These are phyloP conservation scores for Porpolomopsis calyptriformis DNA, from an alignment of 768 basidiomycete species.

Conservation along the genomic window DNA sequence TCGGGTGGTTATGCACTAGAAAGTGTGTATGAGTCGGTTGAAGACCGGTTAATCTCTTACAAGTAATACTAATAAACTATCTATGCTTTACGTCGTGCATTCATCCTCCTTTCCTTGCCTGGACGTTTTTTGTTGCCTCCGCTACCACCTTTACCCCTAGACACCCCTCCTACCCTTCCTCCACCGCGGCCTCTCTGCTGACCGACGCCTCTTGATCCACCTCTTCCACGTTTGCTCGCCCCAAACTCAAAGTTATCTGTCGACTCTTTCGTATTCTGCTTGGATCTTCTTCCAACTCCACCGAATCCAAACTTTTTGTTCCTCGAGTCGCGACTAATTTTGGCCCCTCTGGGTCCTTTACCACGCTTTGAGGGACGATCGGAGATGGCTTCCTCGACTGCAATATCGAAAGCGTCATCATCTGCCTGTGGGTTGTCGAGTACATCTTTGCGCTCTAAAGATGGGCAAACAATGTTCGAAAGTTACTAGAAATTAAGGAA, in stretches of 20 bases:
- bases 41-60: too few species aligned
- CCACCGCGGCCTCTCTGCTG: constrained; percentile 22
- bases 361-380: constrained; percentile 50
- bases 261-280: constrained; percentile 73
- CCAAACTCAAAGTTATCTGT: constrained; percentile 61
- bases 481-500: not conserved
- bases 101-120: constrained; percentile 48
- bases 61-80: too few species aligned
- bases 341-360: constrained; percentile 20
- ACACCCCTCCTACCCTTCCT: constrained; percentile 22
- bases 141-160: constrained; percentile 15
- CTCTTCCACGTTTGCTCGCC: constrained; percentile 25
- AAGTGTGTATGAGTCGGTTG: too few species aligned
- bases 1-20: constrained; percentile 20
- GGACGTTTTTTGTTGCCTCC: constrained; percentile 36
- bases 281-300: constrained; percentile 54
- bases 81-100: constrained; percentile 30
- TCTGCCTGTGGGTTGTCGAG: constrained; percentile 52
- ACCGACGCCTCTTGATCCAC: constrained; percentile 21
- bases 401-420: constrained; percentile 75
- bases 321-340: constrained; percentile 46
- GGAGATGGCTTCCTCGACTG: constrained; percentile 80
- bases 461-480: not conserved
- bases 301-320: constrained; percentile 81
- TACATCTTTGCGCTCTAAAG: constrained; percentile 72